Evolutionary conservation across 805 yeast species (phyloP), one percentile per base, ranked within the genome.

Genomic region (Candida maris): DNA sequence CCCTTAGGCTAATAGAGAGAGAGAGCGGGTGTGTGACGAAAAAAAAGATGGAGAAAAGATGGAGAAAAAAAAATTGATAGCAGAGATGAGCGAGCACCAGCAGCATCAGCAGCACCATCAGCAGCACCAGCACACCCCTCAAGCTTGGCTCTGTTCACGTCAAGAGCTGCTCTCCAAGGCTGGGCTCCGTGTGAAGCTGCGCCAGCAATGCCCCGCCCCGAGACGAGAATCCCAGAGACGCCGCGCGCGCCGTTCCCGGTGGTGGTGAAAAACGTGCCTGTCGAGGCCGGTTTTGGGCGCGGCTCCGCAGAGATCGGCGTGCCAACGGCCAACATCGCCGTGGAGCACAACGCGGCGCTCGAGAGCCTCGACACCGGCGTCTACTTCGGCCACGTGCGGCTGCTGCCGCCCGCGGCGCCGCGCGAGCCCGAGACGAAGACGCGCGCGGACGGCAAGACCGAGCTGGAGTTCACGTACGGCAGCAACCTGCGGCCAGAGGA

Each of bases 251-350:
- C 77, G 6, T 67, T 51, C 23, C 89, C 89, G 0, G 66, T 71
- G 0, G 58, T 69, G 4, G 62, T 69, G 4, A 61, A 56, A 12
- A 57, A 61, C 31, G 64, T 80, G 10, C 64, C 65, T 19, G 71
- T 85, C 19, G 69, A 80, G 14, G 70, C 89, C 20, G 98, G 99
- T 0, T 93, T 86, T 62, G 99, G 98, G 5, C 73, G 99, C 37
- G 99, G 99, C 0, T 86, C 97, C 0, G 61, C 93, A 0, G 96
- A 87, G 48, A 69, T 93, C 27, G 97, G 97, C 0, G 83, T 88
- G 29, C 98, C 98, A 2, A 93, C 99, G 0, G 97, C 97, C 5
- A 91, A 91, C 53, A 75, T 91, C 4, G 83, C 86, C 1, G 73
- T 85, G 3, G 49, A 46, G 9, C 67, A 65, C 3, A 63, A 68